Evolutionary conservation across 805 yeast genomes (phyloP).

Genomic region (Blastobotrys terrestris): DNA sequence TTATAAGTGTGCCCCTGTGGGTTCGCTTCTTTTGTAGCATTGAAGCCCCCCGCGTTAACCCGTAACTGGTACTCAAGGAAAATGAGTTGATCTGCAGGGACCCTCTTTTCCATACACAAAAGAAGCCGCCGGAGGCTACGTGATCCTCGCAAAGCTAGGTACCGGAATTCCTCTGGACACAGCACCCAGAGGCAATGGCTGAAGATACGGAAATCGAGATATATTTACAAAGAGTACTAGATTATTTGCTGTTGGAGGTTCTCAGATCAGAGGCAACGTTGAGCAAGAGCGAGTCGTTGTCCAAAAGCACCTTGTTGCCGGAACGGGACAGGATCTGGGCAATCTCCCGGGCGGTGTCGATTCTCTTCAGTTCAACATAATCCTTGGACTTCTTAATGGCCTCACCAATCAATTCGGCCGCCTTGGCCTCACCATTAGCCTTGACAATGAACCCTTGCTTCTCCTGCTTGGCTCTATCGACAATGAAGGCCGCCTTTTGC

Average conservation of each 20-base stretch:
- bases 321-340: conserved; percentile 78
- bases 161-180: neutral
- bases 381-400: conserved; percentile 95
- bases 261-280: conserved; percentile 83
- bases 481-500: conserved; percentile 94
- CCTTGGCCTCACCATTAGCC: conserved; percentile 97
- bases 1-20: no score
- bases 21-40: no score
- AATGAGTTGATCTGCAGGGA: no score
- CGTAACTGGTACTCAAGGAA: no score
- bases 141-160: no score
- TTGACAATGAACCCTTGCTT: conserved; percentile 94
- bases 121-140: no score
- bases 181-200: no score
- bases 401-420: conserved; percentile 98
- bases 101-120: no score
- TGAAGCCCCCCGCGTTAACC: no score
- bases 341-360: conserved; percentile 95
- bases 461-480: conserved; percentile 95
- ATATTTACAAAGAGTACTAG: neutral
- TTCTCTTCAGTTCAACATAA: conserved; percentile 92
- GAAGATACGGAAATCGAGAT: no score
- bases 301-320: conserved; percentile 87
- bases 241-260: conserved; percentile 9
- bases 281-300: conserved; percentile 84